Percentiles rank a stretch among this genome's conserved stretches.
phyloP scores from a whole-genome alignment of 2,329 filamentous ascomycete species.

The Rhynchosporium secalis region DNA sequence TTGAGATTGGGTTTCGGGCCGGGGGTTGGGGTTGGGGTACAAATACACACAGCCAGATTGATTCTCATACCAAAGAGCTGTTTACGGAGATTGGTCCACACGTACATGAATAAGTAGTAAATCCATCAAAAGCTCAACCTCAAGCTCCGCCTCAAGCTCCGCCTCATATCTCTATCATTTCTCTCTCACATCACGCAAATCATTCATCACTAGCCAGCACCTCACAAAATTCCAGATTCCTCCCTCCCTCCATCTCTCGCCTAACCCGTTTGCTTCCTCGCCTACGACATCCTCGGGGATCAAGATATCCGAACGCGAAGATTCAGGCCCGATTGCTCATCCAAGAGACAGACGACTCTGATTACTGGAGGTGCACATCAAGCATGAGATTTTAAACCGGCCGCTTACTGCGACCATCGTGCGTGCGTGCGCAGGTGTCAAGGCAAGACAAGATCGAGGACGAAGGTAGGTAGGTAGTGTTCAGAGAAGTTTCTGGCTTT shows the following conservation, averaged over 20 bases:
- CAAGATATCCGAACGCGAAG: constrained; percentile 2
- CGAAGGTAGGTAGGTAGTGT: no score
- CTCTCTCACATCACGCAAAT: not conserved
- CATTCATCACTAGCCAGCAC: not conserved
- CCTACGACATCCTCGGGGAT: constrained; percentile 3
- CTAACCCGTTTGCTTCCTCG: constrained; percentile 4
- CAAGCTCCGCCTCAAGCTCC: not conserved
- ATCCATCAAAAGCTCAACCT: not conserved
- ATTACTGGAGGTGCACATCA: not conserved
- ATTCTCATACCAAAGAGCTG: not conserved
- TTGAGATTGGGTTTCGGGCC: not conserved
- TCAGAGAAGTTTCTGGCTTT: no score
- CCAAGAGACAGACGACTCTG: not conserved
- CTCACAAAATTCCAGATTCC: not conserved
- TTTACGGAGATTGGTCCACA: constrained; percentile 8
- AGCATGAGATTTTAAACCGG: no score
- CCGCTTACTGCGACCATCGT: no score
- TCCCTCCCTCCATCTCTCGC: not conserved
- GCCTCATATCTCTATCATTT: not conserved
- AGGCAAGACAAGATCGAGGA: no score
- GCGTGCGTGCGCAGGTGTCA: no score
- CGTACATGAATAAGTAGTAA: not conserved
- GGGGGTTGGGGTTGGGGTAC: no score
- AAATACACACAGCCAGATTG: not conserved
- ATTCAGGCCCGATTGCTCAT: not conserved